Base-by-base conservation (phyloP, 805 yeast genomes). In the Clavispora phyllophila region DNA sequence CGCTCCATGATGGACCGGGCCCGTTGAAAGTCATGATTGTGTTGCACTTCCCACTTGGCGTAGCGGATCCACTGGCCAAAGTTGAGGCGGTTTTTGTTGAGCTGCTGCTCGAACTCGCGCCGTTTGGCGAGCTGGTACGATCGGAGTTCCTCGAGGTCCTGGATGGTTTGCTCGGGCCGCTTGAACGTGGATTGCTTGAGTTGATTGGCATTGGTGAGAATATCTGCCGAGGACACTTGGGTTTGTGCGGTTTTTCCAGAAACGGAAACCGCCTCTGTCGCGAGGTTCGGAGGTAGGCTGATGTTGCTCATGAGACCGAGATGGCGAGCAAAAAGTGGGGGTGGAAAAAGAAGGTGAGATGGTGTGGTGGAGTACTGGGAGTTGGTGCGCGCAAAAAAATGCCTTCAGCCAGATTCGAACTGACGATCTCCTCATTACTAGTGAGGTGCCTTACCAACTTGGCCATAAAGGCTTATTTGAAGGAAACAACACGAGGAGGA, bases 61-160 rank as follows among this genome's bases (percentile, higher is more conserved):
- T 91, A 93, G 43, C 96, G 70, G 58, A 87, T 73, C 96, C 98
- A 93, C 58, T 89, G 96, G 2, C 87, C 84, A 55, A 77, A 72
- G 55, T 88, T 89, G 27, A 84, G 75, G 45, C 96, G 68, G 58
- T 91, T 91, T 51, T 93, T 75, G 52, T 93, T 79, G 41, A 93
- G 65, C n/a, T 90, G 95, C 50, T 82, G 82, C 63, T 93, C 98
- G 58, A 72, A 91, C 51, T 87, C 96, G 26, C 76, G 74, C 46
- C 99, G 68, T 52, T 85, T 87, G 20, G 89, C 68, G 20, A 84
- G 73, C 58, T 88, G 96, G 45, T 66, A 74, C 50, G 87, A 91
- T 36, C 75, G 72, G 14, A 87, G 72, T 63, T 91, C 98, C 50
- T 88, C 96, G 7, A 84, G 58, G 61, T 91, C 97, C 15, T 66